phyloP scores from a whole-genome alignment of 345 rosid species.

The Lenwebbia sp. region DNA sequence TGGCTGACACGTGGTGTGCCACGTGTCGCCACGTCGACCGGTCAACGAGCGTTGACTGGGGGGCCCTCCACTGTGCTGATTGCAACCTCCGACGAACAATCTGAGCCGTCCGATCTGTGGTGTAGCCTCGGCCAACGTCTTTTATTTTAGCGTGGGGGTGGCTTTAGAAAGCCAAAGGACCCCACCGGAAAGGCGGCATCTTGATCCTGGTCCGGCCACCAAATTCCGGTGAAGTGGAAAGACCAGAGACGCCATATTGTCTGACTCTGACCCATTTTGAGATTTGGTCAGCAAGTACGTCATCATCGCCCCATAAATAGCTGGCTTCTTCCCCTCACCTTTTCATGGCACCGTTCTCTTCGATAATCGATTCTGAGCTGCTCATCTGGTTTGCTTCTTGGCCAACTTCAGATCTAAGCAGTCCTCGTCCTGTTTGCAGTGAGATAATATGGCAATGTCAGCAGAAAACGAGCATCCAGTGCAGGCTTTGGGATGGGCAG shows the following conservation, averaged over 20 bases:
- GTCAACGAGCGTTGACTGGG: too few species aligned
- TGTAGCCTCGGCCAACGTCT: not conserved
- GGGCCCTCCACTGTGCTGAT: not conserved
- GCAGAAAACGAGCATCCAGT: conserved; percentile 4
- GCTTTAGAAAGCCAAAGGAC: not conserved
- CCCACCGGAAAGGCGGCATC: not conserved
- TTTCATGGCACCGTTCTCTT: not conserved
- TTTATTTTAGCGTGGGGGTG: rapidly evolving
- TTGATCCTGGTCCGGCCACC: too few species aligned
- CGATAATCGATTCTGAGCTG: not conserved
- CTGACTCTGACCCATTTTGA: too few species aligned
- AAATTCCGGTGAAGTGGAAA: too few species aligned
- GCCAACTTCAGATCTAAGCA: not conserved
- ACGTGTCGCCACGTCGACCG: too few species aligned
- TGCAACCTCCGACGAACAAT: not conserved
- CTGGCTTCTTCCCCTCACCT: not conserved
- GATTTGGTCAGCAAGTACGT: not conserved
- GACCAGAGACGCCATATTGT: too few species aligned
- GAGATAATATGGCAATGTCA: not conserved
- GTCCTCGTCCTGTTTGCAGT: not conserved
- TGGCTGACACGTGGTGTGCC: too few species aligned
- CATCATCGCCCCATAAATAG: not conserved
- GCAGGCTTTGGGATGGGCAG: conserved; percentile 17
- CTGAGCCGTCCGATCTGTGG: not conserved
- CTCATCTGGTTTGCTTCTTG: not conserved